Conservation (phyloP, 2,329 filamentous ascomycete genomes). For the Curvularia lunata region DNA sequence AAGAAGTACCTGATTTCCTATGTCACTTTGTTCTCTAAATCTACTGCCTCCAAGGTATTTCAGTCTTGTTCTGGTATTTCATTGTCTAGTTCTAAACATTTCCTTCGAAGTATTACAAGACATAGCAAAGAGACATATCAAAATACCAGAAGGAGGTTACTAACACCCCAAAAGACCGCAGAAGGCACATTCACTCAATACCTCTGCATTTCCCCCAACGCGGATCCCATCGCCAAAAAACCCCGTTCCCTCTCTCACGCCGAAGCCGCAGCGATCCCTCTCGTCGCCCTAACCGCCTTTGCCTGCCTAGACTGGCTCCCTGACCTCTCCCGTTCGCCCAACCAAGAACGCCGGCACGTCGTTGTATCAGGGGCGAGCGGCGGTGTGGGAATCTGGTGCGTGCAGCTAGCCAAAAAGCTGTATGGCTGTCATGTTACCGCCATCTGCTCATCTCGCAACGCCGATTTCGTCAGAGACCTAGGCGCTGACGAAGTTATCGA, state of each 20-base stretch:
- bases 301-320: conserved; percentile 42
- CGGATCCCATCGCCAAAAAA: conserved; percentile 35
- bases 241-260: conserved; percentile 25
- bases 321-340: background rate
- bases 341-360: conserved; percentile 26
- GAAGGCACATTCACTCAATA: conserved; percentile 41
- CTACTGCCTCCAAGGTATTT: no score
- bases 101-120: no score
- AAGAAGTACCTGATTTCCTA: background rate
- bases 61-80: no score
- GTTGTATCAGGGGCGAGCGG: conserved; percentile 41
- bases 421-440: conserved; percentile 54
- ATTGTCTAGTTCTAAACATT: no score
- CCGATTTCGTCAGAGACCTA: conserved; percentile 54
- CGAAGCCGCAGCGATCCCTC: conserved; percentile 41
- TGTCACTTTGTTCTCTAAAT: background rate
- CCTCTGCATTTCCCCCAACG: conserved; percentile 22
- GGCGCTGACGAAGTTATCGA: conserved; percentile 58
- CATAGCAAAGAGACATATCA: no score
- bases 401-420: conserved; percentile 49
- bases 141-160: no score
- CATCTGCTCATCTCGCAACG: conserved; percentile 58
- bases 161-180: conserved; percentile 16
- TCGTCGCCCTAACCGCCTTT: conserved; percentile 50
- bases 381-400: conserved; percentile 44